phyloP scores from a whole-genome alignment of 2,329 filamentous ascomycete species.

The Fusarium clavum region DNA sequence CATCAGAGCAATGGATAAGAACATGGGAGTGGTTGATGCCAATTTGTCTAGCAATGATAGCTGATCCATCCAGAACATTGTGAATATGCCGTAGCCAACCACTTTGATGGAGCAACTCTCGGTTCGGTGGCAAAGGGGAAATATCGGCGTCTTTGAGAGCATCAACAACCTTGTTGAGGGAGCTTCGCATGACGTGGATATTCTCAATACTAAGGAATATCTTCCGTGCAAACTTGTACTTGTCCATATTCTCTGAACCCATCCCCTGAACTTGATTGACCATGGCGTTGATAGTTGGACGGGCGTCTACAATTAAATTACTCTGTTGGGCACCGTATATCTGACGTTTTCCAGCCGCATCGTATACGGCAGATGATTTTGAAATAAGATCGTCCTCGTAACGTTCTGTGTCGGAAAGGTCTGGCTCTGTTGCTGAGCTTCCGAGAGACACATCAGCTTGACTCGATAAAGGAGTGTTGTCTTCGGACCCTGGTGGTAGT shows the following conservation, averaged over 20 bases:
- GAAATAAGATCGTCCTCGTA: conserved; percentile 75
- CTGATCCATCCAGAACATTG: conserved; percentile 84
- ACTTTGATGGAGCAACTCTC: conserved; percentile 83
- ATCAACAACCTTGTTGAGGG: conserved; percentile 87
- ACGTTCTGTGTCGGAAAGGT: conserved; percentile 71
- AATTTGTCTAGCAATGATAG: conserved; percentile 86
- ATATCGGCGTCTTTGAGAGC: conserved; percentile 93
- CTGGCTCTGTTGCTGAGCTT: conserved; percentile 55
- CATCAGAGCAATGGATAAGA: conserved; percentile 96
- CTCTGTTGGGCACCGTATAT: conserved; percentile 93
- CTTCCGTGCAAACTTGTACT: conserved; percentile 92
- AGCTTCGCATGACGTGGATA: conserved; percentile 97
- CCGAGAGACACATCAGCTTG: conserved; percentile 61
- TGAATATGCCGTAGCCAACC: conserved; percentile 92
- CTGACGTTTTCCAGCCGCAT: conserved; percentile 69
- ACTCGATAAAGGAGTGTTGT: conserved; percentile 56
- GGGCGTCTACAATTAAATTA: conserved; percentile 95
- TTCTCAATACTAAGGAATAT: conserved; percentile 97
- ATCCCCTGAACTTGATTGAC: conserved; percentile 94
- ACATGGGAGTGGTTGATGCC: conserved; percentile 95
- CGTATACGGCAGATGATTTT: conserved; percentile 56
- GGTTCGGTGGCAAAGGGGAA: conserved; percentile 82
- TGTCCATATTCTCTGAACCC: conserved; percentile 97
- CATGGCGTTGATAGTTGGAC: conserved; percentile 92
- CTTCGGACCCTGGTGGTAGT: conserved; percentile 50